Base-by-base conservation (phyloP, 176 grass and related monocot species). In the Phoenix roebelenii region DNA sequence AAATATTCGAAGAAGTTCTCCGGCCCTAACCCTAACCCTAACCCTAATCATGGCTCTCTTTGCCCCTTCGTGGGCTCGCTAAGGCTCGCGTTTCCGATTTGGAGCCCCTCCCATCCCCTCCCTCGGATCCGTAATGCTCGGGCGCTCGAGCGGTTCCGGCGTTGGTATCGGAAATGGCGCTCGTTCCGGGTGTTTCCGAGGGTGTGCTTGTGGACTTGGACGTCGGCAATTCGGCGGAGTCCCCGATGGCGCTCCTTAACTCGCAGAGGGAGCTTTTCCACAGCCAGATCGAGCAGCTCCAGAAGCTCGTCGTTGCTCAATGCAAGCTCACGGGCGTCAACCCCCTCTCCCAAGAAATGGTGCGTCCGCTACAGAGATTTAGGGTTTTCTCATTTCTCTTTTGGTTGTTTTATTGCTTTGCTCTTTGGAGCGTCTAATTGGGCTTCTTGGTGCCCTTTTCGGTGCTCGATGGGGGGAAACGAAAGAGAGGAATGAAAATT, bases 311-410 rank as follows among this genome's bases (percentile, higher is more conserved):
- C 58, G 73, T 80, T 28, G 57, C 75, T 5, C 93, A 98, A 81
- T 98, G 93, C 76, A 76, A 61, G 55, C 84, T 92, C 70, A 98
- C 87, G 5, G 87, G 93, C 26, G 87, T 88, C 57, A 92, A 98
- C 32, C 93, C 93, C 30, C 87, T 92, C 28, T 74, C 93, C 7
- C 93, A 97, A 69, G 93, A 97, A 74, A 97, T 97, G 93, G 91
- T 90, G n/a, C 26, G 52, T 14, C 7, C 35, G 35, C 35, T 3
- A 0, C 35, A 1, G 35, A 12, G 35, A 9, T 44, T 12, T 44
- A 44, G 35, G 35, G 10, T 44, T 14, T 44, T 44, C 12, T 54
- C 54, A 17, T 9, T 30, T 30, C 28, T 6, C 28, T 30, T 30
- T 4, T 30, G 4, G 5, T 30, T 6, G 5, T 30, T 30, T 30